Percentiles rank a stretch among this genome's conserved stretches.
These are phyloP conservation scores for Thozetella sp. DNA, from an alignment of 495 filamentous ascomycete species.

Conservation along the genomic window DNA sequence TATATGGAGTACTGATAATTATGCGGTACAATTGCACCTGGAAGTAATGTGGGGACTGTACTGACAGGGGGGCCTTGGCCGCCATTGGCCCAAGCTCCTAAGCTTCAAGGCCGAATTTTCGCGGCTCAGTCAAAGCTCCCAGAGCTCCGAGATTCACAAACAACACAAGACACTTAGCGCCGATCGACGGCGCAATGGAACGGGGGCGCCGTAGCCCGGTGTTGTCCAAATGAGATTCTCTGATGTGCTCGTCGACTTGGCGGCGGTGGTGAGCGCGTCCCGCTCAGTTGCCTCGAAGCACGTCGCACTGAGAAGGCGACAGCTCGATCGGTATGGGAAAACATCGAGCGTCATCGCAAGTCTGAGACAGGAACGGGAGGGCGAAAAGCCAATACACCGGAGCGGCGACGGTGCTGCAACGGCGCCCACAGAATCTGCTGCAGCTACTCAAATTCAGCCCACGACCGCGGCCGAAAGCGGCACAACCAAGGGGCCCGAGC, in stretches of 20 bases:
- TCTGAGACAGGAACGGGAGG: slow-evolving; percentile 62
- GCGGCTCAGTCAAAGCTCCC: neutral
- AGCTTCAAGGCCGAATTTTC: neutral
- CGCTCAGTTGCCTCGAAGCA: slow-evolving; percentile 79
- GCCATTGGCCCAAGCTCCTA: slow-evolving; percentile 1
- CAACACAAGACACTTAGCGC: no score
- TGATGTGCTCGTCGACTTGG: slow-evolving; percentile 71
- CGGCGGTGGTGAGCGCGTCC: slow-evolving; percentile 77
- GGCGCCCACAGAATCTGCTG: slow-evolving; percentile 1
- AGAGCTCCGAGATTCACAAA: neutral
- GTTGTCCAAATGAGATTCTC: slow-evolving; percentile 41
- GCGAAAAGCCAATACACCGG: slow-evolving; percentile 13
- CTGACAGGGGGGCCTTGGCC: neutral
- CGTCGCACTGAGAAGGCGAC: slow-evolving; percentile 70
- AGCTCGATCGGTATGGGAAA: slow-evolving; percentile 76
- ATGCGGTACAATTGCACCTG: no score
- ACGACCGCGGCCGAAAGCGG: slow-evolving; percentile 2
- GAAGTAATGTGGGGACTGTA: no score
- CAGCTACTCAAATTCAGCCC: slow-evolving; percentile 2
- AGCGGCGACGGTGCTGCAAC: slow-evolving; percentile 3
- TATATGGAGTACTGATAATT: no score
- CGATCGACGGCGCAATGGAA: neutral
- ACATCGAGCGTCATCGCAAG: slow-evolving; percentile 76
- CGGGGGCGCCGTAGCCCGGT: neutral
- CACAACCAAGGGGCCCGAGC: neutral